Evolutionary conservation across 176 grass and related monocot genomes (phyloP).

Genomic region (Alloteropsis semialata): DNA sequence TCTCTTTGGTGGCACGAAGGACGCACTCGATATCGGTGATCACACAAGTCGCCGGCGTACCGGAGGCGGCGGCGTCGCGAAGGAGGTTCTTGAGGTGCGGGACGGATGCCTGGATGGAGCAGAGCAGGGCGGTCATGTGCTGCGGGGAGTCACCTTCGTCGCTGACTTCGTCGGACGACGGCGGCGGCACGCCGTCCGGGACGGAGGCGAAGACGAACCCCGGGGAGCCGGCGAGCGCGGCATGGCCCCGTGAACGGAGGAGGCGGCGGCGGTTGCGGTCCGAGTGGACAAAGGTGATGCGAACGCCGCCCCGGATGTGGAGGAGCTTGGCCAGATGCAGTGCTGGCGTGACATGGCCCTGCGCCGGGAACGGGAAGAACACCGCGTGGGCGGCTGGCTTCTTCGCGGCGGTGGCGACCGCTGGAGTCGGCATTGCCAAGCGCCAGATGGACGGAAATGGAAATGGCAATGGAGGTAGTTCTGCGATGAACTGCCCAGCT

Average conservation of each 20-base stretch:
- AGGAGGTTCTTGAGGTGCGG: not conserved
- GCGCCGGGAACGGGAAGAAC: slow-evolving; percentile 3
- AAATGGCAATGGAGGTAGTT: no score
- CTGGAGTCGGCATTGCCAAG: not conserved
- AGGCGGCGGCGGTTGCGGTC: slow-evolving; percentile 10
- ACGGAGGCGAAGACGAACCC: not conserved
- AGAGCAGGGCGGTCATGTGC: not conserved
- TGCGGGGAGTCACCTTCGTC: not conserved
- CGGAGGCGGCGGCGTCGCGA: not conserved
- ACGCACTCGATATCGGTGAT: slow-evolving; percentile 26
- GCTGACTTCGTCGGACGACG: not conserved
- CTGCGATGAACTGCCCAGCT: no score
- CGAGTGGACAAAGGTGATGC: slow-evolving; percentile 5
- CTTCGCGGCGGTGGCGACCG: not conserved
- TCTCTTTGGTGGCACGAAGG: not conserved
- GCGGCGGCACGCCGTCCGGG: not conserved
- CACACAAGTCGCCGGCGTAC: slow-evolving; percentile 23
- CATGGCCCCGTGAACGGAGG: not conserved
- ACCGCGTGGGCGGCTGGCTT: not conserved
- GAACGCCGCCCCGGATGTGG: not conserved
- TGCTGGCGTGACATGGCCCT: not conserved
- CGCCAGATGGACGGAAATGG: no score
- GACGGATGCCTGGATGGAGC: not conserved
- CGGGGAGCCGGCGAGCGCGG: not conserved
- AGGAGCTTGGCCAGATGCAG: not conserved